A percentile compares a stretch with the other conserved stretches of the same genome.
These are phyloP conservation scores for Sanguinoderma infundibulare DNA, from an alignment of 1,284 basidiomycete species.

Conservation along the genomic window DNA sequence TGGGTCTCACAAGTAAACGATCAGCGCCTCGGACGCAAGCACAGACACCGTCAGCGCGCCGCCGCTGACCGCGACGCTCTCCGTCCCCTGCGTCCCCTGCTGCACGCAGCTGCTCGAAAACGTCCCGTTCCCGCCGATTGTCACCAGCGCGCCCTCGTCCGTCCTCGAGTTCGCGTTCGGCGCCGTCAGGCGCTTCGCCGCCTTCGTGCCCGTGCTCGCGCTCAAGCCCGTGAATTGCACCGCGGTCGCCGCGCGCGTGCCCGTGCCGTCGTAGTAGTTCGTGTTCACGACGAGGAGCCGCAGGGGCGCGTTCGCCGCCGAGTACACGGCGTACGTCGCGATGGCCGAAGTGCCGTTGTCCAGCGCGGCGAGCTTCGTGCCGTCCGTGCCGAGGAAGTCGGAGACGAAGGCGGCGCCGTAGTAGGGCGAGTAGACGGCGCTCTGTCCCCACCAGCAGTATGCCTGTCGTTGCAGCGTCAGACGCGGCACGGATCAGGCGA, in stretches of 20 bases:
- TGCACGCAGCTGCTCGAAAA: constrained; percentile 34
- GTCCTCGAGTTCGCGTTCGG: constrained; percentile 39
- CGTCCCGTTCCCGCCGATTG: constrained; percentile 43
- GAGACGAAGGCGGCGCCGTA: constrained; percentile 47
- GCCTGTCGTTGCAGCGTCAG: constrained; percentile 29
- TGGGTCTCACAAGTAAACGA: constrained; percentile 42
- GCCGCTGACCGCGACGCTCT: constrained; percentile 35
- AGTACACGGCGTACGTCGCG: constrained; percentile 43
- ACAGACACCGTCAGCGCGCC: constrained; percentile 37
- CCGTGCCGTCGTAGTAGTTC: constrained; percentile 41
- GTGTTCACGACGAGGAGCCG: constrained; percentile 45
- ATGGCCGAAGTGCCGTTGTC: constrained; percentile 40
- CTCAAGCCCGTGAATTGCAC: constrained; percentile 38
- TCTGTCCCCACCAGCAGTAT: constrained; percentile 47
- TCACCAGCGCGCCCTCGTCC: constrained; percentile 41
- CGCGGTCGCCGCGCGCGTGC: constrained; percentile 34
- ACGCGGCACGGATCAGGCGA: neutral
- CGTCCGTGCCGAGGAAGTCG: constrained; percentile 42
- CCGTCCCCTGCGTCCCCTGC: constrained; percentile 36
- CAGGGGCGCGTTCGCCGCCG: constrained; percentile 31
- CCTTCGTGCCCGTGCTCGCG: constrained; percentile 26
- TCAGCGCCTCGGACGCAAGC: constrained; percentile 44
- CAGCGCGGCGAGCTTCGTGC: constrained; percentile 39
- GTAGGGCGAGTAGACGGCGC: constrained; percentile 41
- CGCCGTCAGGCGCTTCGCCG: constrained; percentile 42